Evolutionary conservation across 2,329 filamentous ascomycete genomes (phyloP).

Genomic region (Basipetospora sp.): DNA sequence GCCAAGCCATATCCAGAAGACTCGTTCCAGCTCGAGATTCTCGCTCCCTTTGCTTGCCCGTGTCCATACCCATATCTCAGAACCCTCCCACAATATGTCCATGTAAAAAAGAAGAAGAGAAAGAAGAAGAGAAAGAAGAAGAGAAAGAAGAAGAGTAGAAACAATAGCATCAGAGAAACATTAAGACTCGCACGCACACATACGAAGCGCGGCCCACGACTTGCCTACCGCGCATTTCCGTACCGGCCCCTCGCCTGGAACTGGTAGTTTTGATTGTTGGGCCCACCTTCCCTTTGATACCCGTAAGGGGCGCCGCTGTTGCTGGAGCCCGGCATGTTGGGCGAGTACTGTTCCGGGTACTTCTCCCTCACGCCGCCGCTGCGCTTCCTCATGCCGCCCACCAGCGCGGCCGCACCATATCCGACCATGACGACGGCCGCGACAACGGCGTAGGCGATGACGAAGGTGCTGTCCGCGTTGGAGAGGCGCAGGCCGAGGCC

Average conservation of each 20-base stretch:
- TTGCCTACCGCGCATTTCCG: background rate
- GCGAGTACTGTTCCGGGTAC: background rate
- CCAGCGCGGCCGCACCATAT: constrained; percentile 25
- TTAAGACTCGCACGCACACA: too few species aligned
- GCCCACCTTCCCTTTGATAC: background rate
- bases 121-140: background rate
- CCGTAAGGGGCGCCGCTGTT: background rate
- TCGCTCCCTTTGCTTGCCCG: too few species aligned
- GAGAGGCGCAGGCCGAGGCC: constrained; percentile 44
- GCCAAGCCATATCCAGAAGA: too few species aligned
- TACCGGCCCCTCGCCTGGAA: constrained; percentile 4
- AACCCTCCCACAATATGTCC: too few species aligned
- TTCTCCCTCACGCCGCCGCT: background rate
- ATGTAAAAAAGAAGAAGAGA: background rate
- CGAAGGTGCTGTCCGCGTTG: constrained; percentile 21
- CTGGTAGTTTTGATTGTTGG: constrained; percentile 4
- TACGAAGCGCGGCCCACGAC: too few species aligned
- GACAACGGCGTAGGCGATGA: constrained; percentile 42
- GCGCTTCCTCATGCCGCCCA: constrained; percentile 4
- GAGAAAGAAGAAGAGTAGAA: background rate
- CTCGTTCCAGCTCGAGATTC: too few species aligned
- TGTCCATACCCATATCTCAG: too few species aligned
- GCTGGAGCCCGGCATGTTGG: background rate
- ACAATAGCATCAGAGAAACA: background rate
- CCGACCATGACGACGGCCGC: constrained; percentile 31